These are phyloP conservation scores for Thelonectria discophora DNA, from an alignment of 2,329 filamentous ascomycete genomes.

Conservation along the genomic window DNA sequence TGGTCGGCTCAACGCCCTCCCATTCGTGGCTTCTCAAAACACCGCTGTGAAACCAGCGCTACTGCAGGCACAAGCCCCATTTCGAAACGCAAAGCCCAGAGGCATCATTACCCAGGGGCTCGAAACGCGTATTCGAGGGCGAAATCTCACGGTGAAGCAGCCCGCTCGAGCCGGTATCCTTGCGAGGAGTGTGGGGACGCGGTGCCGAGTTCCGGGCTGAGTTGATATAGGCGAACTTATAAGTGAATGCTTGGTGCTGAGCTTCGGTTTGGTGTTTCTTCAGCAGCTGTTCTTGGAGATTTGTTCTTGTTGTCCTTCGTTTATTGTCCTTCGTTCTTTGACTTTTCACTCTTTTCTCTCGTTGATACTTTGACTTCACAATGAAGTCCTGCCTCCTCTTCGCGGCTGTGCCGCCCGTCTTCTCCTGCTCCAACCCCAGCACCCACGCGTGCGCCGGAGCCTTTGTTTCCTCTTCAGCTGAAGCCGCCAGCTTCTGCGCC, in stretches of 20 bases:
- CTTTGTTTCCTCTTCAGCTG: neutral
- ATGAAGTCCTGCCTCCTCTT: constrained; percentile 17
- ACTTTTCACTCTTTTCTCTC: neutral
- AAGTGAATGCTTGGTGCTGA: neutral
- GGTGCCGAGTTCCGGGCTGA: constrained; percentile 17
- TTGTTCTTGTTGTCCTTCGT: constrained; percentile 1
- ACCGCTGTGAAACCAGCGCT: neutral
- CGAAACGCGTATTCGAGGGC: constrained; percentile 1
- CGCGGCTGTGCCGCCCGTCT: constrained; percentile 21
- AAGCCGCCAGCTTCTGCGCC: constrained; percentile 10
- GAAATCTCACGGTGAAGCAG: constrained; percentile 1
- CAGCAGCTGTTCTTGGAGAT: too few species aligned
- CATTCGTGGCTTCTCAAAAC: constrained; percentile 10
- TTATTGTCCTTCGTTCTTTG: constrained; percentile 6
- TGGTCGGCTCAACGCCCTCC: neutral
- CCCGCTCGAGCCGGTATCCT: neutral
- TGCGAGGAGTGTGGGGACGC: neutral
- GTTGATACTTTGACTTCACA: neutral
- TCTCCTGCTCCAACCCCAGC: constrained; percentile 9
- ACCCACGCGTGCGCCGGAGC: constrained; percentile 13
- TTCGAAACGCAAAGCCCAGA: constrained; percentile 8
- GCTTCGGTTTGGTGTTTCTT: neutral
- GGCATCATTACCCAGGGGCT: constrained; percentile 15
- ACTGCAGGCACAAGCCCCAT: neutral
- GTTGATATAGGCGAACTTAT: constrained; percentile 9